Base-by-base conservation (phyloP, 139 green algal species). In the Volvox africanus region DNA sequence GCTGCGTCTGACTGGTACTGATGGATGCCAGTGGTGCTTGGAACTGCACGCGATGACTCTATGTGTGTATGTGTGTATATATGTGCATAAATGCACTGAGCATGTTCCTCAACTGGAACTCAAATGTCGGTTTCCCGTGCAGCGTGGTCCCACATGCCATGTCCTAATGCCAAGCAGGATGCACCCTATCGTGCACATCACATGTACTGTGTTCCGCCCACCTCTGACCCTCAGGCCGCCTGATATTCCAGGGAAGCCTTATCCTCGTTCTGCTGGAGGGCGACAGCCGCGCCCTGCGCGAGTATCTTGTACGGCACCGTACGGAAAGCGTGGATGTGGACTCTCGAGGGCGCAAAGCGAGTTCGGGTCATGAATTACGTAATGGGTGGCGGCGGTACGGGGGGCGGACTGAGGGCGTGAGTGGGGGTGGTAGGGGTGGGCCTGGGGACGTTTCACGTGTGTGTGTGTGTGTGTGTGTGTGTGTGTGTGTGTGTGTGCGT, bases 291-390 rank as follows among this genome's bases (percentile, higher is more conserved):
- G 86, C 32, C 5, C 19, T 94, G 5, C 79, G 55, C 14, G n/a
- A 92, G 28, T 94, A 91, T 61, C 36, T 94, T 65, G 37, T 92
- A 73, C 73, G 88, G 20, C 81, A 86, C 36, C 86, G 92, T 30
- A 94, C 92, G n/a, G 80, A 88, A 55, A 88, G 55, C 65, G 92
- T 94, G 28, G 92, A 94, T 73, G 90, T 94, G 1, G 92, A 94
- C 82, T 88, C 86, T 3, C 83, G 76, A 18, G 86, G 92, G 77
- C 86, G 80, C 50, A 87, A 90, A 79, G 90, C 79, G 75, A 0
- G 67, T 75, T 55, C 44, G 44, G 5, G 9, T 55, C 5, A 14
- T 55, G 44, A 9, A 55, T 55, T 55, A 55, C 44, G 44, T 55
- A 9, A 55, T 55, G 44, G n/a, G 44, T 55, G 44, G 9, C 44